Evolutionary conservation across 805 yeast genomes (phyloP).

Genomic region (Nakazawaea peltata): DNA sequence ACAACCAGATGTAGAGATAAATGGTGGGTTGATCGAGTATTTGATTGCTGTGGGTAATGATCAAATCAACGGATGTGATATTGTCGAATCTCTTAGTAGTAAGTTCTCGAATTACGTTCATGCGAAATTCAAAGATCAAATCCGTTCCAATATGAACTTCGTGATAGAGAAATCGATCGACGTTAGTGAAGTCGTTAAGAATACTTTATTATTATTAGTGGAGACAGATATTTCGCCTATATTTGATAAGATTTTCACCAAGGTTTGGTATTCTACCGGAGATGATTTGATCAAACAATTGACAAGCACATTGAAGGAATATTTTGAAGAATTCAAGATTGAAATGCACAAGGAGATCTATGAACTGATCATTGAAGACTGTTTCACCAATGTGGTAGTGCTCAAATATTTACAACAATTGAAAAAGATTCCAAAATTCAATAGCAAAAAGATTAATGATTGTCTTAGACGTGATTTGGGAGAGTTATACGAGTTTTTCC

Average conservation of each 20-base stretch:
- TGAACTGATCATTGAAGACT: constrained; percentile 45
- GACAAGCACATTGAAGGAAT: constrained; percentile 68
- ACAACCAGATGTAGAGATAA: constrained; percentile 32
- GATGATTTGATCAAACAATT: constrained; percentile 53
- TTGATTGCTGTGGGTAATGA: constrained; percentile 80
- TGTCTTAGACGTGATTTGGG: constrained; percentile 57
- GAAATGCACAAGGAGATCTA: constrained; percentile 45
- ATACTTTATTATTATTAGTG: constrained; percentile 49
- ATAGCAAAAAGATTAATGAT: constrained; percentile 27
- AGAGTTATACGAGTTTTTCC: constrained; percentile 44
- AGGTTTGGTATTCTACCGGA: constrained; percentile 56
- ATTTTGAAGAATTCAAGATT: constrained; percentile 53
- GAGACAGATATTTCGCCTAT: constrained; percentile 65
- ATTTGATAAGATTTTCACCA: constrained; percentile 53
- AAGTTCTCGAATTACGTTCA: constrained; percentile 60
- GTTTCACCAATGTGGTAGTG: constrained; percentile 24
- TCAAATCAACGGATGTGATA: constrained; percentile 64
- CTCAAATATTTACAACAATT: constrained; percentile 27
- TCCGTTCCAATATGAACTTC: constrained; percentile 47
- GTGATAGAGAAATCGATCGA: constrained; percentile 77
- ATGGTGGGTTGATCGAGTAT: constrained; percentile 78
- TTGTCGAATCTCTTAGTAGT: constrained; percentile 61
- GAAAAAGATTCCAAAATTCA: constrained; percentile 17
- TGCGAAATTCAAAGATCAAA: constrained; percentile 51
- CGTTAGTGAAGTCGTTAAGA: constrained; percentile 58